phyloP scores from a whole-genome alignment of 2,329 filamentous ascomycete genomes.

The Fonsecaea monophora region DNA sequence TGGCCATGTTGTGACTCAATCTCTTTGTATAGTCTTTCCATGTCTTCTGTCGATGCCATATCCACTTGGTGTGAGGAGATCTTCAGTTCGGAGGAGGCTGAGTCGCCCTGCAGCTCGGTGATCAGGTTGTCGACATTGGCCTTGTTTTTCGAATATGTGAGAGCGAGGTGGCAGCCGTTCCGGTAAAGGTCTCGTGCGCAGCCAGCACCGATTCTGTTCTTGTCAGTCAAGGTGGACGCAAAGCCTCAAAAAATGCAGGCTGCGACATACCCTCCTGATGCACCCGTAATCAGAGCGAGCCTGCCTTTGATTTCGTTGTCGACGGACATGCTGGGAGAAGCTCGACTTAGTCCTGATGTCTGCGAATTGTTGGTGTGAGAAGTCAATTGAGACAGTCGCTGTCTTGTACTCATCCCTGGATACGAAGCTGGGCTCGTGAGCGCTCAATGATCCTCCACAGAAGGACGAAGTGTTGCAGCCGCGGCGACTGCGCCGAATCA shows the following conservation, averaged over 20 bases:
- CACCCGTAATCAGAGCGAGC: constrained; percentile 66
- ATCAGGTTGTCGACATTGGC: constrained; percentile 56
- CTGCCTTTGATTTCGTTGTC: constrained; percentile 60
- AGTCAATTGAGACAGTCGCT: constrained; percentile 17
- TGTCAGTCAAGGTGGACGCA: constrained; percentile 15
- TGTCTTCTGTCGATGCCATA: constrained; percentile 61
- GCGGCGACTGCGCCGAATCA: constrained; percentile 24
- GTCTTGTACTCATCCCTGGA: constrained; percentile 16
- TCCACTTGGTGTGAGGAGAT: constrained; percentile 66
- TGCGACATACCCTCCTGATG: constrained; percentile 63
- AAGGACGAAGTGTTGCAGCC: constrained; percentile 2
- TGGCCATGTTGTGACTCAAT: constrained; percentile 61
- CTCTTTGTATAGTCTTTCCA: constrained; percentile 62
- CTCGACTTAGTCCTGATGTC: background rate
- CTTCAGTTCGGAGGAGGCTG: constrained; percentile 36
- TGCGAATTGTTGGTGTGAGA: constrained; percentile 8
- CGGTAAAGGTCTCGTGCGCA: constrained; percentile 63
- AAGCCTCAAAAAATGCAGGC: background rate
- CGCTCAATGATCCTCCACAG: background rate
- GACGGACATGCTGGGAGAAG: constrained; percentile 34
- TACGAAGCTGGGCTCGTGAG: background rate
- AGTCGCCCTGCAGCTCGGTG: constrained; percentile 45
- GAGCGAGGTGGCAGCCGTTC: constrained; percentile 61
- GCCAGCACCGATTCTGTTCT: constrained; percentile 64
- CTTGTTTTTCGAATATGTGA: constrained; percentile 64